Conservation (phyloP, 1,284 basidiomycete species). For the Phellinidium pouzarii region DNA sequence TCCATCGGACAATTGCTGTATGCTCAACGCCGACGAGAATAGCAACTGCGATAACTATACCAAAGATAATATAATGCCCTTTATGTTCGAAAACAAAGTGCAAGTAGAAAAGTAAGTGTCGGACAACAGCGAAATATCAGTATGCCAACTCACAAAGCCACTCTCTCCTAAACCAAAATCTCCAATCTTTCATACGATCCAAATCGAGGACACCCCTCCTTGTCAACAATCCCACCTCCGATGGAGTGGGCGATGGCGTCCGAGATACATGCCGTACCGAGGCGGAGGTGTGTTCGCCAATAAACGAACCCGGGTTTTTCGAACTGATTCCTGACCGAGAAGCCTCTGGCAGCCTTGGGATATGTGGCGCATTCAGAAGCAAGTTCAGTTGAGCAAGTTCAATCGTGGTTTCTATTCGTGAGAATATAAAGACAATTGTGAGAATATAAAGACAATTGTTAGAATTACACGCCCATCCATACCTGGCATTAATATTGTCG, state of each 20-base stretch:
- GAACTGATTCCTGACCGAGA: neutral
- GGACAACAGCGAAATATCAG: neutral
- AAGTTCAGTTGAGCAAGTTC: too few species aligned
- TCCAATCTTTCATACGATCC: constrained; percentile 35
- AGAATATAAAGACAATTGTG: too few species aligned
- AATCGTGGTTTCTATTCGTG: too few species aligned
- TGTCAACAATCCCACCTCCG: constrained; percentile 30
- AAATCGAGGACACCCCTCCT: constrained; percentile 33
- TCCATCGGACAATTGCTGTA: constrained; percentile 49
- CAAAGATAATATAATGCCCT: constrained; percentile 1
- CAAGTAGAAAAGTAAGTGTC: neutral
- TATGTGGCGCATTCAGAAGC: too few species aligned
- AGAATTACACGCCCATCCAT: too few species aligned
- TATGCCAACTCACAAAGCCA: constrained; percentile 31
- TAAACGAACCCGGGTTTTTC: neutral
- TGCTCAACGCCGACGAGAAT: constrained; percentile 50
- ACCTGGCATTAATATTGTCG: too few species aligned
- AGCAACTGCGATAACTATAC: constrained; percentile 30
- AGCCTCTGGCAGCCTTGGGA: too few species aligned
- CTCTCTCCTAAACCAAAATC: constrained; percentile 35
- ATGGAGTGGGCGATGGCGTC: constrained; percentile 37
- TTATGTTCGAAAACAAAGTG: too few species aligned
- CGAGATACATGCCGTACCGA: constrained; percentile 17
- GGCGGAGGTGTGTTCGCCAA: neutral
- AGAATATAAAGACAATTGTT: too few species aligned